A percentile compares a stretch with the other conserved stretches of the same genome.
Conservation (phyloP, 2,329 filamentous ascomycete species). For the Verticillium tricorpus region DNA sequence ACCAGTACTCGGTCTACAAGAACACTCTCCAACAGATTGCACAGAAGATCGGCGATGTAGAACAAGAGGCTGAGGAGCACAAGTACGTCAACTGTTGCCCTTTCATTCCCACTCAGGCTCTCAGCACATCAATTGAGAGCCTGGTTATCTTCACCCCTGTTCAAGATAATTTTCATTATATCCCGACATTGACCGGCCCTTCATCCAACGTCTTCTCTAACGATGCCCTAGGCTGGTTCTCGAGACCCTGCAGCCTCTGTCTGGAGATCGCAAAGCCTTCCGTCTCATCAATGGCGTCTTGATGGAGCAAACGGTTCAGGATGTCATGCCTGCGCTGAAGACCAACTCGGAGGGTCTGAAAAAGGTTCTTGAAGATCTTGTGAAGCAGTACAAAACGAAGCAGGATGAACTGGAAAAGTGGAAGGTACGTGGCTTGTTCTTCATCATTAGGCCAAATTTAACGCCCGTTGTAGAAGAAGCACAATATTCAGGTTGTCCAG, state of each 20-base stretch:
- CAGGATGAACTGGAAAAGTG: constrained; percentile 95
- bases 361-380: constrained; percentile 88
- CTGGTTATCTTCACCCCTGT: not conserved
- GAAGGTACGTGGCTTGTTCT: constrained; percentile 68
- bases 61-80: constrained; percentile 96
- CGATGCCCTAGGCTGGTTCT: constrained; percentile 70
- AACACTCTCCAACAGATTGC: constrained; percentile 84
- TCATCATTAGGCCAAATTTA: not conserved
- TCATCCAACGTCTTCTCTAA: constrained; percentile 2
- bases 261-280: constrained; percentile 90
- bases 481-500: constrained; percentile 83
- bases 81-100: constrained; percentile 60
- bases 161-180: not conserved
- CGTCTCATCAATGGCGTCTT: constrained; percentile 97
- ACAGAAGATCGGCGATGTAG: constrained; percentile 94
- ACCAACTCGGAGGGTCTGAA: constrained; percentile 92
- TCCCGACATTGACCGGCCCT: constrained; percentile 5
- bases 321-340: constrained; percentile 84
- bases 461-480: constrained; percentile 64
- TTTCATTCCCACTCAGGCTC: not conserved
- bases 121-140: not conserved
- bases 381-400: constrained; percentile 95
- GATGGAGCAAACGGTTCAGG: constrained; percentile 88
- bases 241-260: constrained; percentile 80
- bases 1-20: constrained; percentile 74